Percentiles rank a stretch among this genome's conserved stretches.
Evolutionary conservation across 2,329 filamentous ascomycete species (phyloP).

Genomic region (Camillea tinctor): DNA sequence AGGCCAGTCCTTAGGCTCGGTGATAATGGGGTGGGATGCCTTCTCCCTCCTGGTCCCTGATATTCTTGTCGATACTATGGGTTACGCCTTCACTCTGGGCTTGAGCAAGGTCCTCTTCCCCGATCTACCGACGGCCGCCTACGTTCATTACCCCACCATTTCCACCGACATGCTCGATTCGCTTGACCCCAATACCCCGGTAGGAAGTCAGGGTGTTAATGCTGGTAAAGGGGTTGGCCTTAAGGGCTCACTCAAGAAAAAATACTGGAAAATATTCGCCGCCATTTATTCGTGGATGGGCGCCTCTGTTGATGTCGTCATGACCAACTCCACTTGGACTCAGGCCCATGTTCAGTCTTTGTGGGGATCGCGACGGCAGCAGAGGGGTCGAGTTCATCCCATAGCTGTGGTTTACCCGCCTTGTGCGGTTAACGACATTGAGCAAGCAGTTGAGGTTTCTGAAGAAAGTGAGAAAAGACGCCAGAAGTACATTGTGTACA

Average conservation of each 20-base stretch:
- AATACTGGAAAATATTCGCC: slow-evolving; percentile 88
- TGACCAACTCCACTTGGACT: slow-evolving; percentile 98
- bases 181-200: slow-evolving; percentile 61
- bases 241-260: slow-evolving; percentile 69
- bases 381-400: slow-evolving; percentile 44
- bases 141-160: slow-evolving; percentile 97
- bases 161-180: slow-evolving; percentile 95
- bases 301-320: slow-evolving; percentile 83
- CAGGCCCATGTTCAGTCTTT: slow-evolving; percentile 76
- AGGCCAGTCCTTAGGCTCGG: slow-evolving; percentile 87
- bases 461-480: slow-evolving; percentile 66
- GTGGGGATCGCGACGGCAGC: slow-evolving; percentile 64
- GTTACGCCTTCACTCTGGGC: slow-evolving; percentile 87
- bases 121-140: slow-evolving; percentile 79
- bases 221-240: slow-evolving; percentile 75
- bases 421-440: slow-evolving; percentile 83
- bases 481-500: slow-evolving; percentile 77
- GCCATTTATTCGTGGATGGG: slow-evolving; percentile 79
- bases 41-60: slow-evolving; percentile 91
- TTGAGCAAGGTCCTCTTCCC: slow-evolving; percentile 81
- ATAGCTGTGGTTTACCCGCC: slow-evolving; percentile 86
- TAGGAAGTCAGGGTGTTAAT: slow-evolving; percentile 71
- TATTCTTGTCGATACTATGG: slow-evolving; percentile 96
- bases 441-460: slow-evolving; percentile 70
- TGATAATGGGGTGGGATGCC: slow-evolving; percentile 86